Evolutionary conservation across 2,329 filamentous ascomycete genomes (phyloP), one percentile per base, ranked within the genome.

Genomic region (Penicillium fuscoglaucum): DNA sequence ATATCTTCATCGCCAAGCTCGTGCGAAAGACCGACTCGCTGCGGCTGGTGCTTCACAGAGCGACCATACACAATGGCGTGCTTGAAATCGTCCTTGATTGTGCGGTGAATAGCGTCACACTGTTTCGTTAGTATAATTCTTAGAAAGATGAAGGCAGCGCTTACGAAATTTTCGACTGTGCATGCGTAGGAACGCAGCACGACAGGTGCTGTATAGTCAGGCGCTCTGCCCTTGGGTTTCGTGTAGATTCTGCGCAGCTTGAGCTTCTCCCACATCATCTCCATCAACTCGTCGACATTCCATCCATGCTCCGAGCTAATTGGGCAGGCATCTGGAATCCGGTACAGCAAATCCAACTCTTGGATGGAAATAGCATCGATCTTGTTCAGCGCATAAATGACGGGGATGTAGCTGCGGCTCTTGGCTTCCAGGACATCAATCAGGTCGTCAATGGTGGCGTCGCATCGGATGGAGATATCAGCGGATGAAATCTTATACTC

Each of bases 331-430:
- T 98, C 96, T 49, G 95, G 95, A 66, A 99, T 99, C 43, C 93
- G 88, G 79, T 99, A 98, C 29, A 99, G 83, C 61, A 99, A 81
- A 77, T 99, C 95, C 61, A 99, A 83, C 78, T 99, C 95, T 78
- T 99, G 93, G 68, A 99, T 98, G 52, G 91, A 93, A 74, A 99
- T 98, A 55, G 93, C 87, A 78, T 99, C 95, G 68, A 99, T 99
- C 82, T 99, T 99, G 85, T 99, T 99, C 70, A 99, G 84, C 43
- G 96, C 95, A 79, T 99, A 99, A 55, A 99, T 91, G 64, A 98
- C 95, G n/a, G 95, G 95, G 65, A 99, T 98, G 75, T 99, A 99
- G 74, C 90, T 92, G 77, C 95, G 86, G 74, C 89, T 91, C 82
- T 91, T 96, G 47, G 93, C 93, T 77, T 99, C 95, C 46, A 99